These are phyloP conservation scores for Penicillium chermesinum DNA, from an alignment of 495 filamentous ascomycete genomes.

Conservation along the genomic window DNA sequence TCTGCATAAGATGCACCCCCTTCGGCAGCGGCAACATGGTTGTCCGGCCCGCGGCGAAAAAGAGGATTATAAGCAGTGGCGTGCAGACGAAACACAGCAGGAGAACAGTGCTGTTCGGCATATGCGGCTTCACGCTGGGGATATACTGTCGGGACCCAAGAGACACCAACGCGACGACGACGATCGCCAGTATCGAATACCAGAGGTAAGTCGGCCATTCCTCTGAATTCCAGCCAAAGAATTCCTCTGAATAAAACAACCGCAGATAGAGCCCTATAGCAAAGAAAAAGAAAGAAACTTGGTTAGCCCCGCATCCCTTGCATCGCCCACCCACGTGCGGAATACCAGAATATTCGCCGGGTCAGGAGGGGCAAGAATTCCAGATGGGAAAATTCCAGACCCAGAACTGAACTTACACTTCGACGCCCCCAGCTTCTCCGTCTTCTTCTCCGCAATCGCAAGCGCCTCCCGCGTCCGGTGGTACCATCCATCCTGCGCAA, in stretches of 20 bases:
- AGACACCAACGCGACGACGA: constrained; percentile 7
- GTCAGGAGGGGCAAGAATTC: too few relatives aligned
- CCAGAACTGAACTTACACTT: constrained; percentile 30
- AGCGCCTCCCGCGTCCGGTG: constrained; percentile 36
- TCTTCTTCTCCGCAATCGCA: constrained; percentile 26
- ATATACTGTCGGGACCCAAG: not conserved
- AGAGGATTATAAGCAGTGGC: constrained; percentile 27
- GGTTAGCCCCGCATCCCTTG: not conserved
- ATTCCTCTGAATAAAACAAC: constrained; percentile 52
- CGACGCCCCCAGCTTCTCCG: constrained; percentile 12
- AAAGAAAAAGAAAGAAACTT: not conserved
- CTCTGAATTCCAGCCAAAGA: constrained; percentile 50
- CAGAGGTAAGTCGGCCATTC: constrained; percentile 39
- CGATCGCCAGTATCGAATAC: constrained; percentile 19
- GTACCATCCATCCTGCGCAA: constrained; percentile 49
- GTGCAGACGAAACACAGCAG: constrained; percentile 18
- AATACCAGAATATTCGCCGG: not conserved
- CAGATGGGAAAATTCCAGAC: too few relatives aligned
- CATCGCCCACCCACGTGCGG: not conserved
- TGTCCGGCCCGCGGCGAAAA: constrained; percentile 30
- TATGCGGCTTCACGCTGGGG: not conserved
- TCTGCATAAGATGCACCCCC: constrained; percentile 45
- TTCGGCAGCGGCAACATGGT: constrained; percentile 29
- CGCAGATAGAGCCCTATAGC: constrained; percentile 46
- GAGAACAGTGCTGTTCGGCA: constrained; percentile 8